These are phyloP conservation scores for Meira nashicola DNA, from an alignment of 1,284 basidiomycete genomes.

Conservation along the genomic window DNA sequence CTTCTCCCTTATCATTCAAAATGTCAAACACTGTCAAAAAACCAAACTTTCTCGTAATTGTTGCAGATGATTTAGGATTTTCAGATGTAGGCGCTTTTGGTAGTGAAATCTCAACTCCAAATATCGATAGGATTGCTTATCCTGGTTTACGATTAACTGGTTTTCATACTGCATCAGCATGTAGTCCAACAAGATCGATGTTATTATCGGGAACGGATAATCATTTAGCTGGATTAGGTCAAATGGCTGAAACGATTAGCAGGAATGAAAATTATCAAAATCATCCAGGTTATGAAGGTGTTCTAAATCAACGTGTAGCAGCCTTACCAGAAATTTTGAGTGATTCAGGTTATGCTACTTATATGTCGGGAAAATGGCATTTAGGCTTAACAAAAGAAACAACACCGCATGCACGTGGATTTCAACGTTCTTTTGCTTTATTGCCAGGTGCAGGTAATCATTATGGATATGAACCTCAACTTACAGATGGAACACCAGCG, in stretches of 20 bases:
- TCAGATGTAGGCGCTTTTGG: slow-evolving; percentile 28
- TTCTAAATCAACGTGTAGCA: slow-evolving; percentile 34
- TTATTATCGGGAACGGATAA: slow-evolving; percentile 29
- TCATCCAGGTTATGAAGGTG: slow-evolving; percentile 38
- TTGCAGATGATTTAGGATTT: slow-evolving; percentile 38
- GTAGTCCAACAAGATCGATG: slow-evolving; percentile 28
- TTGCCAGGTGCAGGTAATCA: slow-evolving; percentile 49
- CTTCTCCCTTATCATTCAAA: too few relatives aligned
- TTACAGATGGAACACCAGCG: slow-evolving; percentile 30
- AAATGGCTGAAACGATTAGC: slow-evolving; percentile 45
- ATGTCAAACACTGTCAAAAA: background rate
- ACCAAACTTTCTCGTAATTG: slow-evolving; percentile 20
- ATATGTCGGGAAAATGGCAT: slow-evolving; percentile 49
- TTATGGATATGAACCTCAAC: slow-evolving; percentile 17
- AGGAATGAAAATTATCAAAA: slow-evolving; percentile 32
- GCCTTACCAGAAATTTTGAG: slow-evolving; percentile 47
- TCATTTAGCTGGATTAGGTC: slow-evolving; percentile 37
- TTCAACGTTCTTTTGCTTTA: slow-evolving; percentile 43
- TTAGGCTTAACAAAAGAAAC: slow-evolving; percentile 40
- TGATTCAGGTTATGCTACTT: slow-evolving; percentile 23
- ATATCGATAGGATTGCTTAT: slow-evolving; percentile 37
- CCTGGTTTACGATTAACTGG: slow-evolving; percentile 24
- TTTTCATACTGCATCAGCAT: slow-evolving; percentile 34
- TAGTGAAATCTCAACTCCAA: slow-evolving; percentile 42
- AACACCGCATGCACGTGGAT: slow-evolving; percentile 40